Conservation (phyloP, 805 yeast species). For the Metschnikowia vanudenii region DNA sequence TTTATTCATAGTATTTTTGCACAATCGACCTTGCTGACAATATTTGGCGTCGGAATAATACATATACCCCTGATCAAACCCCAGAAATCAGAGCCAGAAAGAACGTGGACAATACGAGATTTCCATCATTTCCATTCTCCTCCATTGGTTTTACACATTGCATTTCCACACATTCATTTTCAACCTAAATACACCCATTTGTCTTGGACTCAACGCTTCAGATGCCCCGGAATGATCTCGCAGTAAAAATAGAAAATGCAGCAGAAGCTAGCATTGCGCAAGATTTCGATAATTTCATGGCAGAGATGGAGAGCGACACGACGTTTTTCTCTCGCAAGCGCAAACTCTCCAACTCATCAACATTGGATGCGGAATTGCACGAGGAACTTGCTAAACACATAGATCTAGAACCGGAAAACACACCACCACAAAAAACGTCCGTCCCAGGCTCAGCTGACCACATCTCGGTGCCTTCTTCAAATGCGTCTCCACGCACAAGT, state of each 20-base stretch:
- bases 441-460: not conserved
- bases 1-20: too few relatives aligned
- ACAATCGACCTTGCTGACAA: too few relatives aligned
- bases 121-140: not conserved
- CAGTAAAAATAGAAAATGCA: conserved; percentile 2
- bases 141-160: not conserved
- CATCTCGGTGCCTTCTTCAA: conserved; percentile 9
- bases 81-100: too few relatives aligned
- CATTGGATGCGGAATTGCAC: conserved; percentile 3
- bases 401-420: not conserved
- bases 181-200: too few relatives aligned
- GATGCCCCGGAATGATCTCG: conserved; percentile 1
- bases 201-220: not conserved
- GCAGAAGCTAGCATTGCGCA: not conserved
- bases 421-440: not conserved
- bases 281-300: conserved; percentile 16
- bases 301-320: conserved; percentile 12
- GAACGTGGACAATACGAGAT: not conserved
- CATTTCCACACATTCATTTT: not conserved
- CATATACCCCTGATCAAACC: too few relatives aligned
- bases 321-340: conserved; percentile 4
- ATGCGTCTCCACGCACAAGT: conserved; percentile 14
- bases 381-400: not conserved
- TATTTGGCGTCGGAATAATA: too few relatives aligned
- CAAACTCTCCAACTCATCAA: conserved; percentile 4